Base-by-base conservation (phyloP, 192 early-diverging fungal species). In the Phycomyces nitens region DNA sequence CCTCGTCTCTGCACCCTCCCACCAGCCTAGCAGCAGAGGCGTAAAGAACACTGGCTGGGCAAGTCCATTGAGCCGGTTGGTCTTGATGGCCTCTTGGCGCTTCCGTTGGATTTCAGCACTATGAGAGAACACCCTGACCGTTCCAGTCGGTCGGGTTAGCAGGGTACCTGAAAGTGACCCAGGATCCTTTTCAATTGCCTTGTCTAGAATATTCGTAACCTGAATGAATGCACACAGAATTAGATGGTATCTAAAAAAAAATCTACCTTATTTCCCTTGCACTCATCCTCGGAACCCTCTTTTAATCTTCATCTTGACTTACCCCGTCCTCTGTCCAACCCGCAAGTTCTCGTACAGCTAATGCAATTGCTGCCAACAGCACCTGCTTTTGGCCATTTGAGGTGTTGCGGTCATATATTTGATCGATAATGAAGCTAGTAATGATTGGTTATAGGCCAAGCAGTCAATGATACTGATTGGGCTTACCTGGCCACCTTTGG, bases 1-100 rank as follows among this genome's bases (percentile, higher is more conserved):
- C 14, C 59, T 41, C 5, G 41, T 51, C 50, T 66, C 58, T 5
- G 52, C 43, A 11, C 58, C 64, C 51, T 66, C 70, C 70, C 70
- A 72, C 70, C 70, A 72, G 4, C 70, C 70, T 38, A 56, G 43
- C 8, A 72, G n/a, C 22, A 72, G 51, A 5, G 70, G 70, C 11
- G 60, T 66, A 49, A 72, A 72, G 52, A 72, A 72, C 9, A 54
- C 18, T 14, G 44, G 41, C 1, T 64, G 58, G 11, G 59, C 65
- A n/a, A 66, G 26, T 40, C 60, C 68, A 51, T 52, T 43, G 15
- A 69, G 41, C 2, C 27, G 7, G 51, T 61, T 56, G 15, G 24
- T 23, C 54, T 49, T 53, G 24, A 24, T 54, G 53, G 14, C 18
- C 10, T 14, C 29, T 58, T 40, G 49, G 9, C 14, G 41, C 18